Conservation (phyloP, 176 grass and related monocot genomes). For the Lolium multiflorum region DNA sequence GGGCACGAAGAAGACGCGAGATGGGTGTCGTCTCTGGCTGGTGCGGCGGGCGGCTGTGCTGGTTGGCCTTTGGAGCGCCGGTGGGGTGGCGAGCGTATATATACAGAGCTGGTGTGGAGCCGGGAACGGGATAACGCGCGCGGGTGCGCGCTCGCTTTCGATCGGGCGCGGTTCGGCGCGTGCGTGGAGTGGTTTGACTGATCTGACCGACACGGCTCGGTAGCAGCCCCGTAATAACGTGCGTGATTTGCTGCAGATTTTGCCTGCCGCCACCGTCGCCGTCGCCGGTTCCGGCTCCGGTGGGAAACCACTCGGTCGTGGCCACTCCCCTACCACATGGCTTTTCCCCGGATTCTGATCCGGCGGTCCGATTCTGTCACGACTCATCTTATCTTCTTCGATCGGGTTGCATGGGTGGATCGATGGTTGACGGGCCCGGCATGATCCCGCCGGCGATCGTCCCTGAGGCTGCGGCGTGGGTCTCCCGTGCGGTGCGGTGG, state of each 20-base stretch:
- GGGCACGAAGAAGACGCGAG: background rate
- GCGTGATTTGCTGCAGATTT: conserved; percentile 1
- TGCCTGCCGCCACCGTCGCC: background rate
- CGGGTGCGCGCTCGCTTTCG: conserved; percentile 24
- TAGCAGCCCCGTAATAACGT: background rate
- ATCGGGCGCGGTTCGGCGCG: background rate
- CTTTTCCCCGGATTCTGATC: conserved; percentile 14
- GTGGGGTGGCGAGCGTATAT: conserved; percentile 17
- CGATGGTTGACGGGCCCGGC: conserved; percentile 12
- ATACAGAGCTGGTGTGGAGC: background rate
- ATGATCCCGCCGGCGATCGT: background rate
- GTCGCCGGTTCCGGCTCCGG: background rate
- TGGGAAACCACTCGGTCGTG: background rate
- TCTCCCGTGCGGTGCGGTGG: background rate
- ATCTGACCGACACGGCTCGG: conserved; percentile 17
- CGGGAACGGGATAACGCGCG: conserved; percentile 22
- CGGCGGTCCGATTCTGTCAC: too few species aligned
- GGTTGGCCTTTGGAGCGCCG: conserved; percentile 6
- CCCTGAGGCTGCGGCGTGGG: conserved; percentile 5
- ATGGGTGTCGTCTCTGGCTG: background rate
- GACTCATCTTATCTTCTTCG: too few species aligned
- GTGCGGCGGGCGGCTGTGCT: background rate
- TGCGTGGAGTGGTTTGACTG: conserved; percentile 19
- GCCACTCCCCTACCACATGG: background rate
- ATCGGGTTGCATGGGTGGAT: too few species aligned